Base-by-base conservation (phyloP, 805 yeast species). In the Candida succiphila region DNA sequence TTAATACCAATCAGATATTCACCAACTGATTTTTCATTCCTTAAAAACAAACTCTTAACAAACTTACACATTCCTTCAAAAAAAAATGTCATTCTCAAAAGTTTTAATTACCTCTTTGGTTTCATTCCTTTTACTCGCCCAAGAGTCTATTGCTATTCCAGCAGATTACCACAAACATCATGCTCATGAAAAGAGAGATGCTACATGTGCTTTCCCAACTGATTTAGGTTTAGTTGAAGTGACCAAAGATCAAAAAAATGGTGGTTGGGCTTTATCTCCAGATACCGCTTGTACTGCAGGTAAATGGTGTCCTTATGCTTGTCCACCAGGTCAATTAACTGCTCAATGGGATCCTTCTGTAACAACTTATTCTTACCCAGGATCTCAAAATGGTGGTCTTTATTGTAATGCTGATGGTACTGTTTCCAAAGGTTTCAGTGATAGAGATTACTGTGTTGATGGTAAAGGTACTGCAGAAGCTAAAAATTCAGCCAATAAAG, bases 251-350 rank as follows among this genome's bases (percentile, higher is more conserved):
- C 69, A 75, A 20, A 44, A 54, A 14, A 81, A 80, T 46, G 87
- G 68, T 32, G 95, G 95, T 17, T 87, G 95, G 95, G 95, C 95
- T 32, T 67, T 82, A 71, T 71, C 77, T 44, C 75, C 74, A 32
- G 92, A 82, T 54, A 80, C 77, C 47, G 47, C 64, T 25, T 86
- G 96, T 57, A 54, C 75, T 4, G 65, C 79, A 18, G 94, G 92
- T n/a, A 59, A 65, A 21, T 87, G 77, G 71, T 86, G 95, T 57
- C 95, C 94, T 21, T 87, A 80, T 55, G 95, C 95, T 14, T 86
- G 96, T 53, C 76, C 86, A 14, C 82, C 95, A 27, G 96, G 96
- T 37, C 73, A 82, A 54, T 56, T 86, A 35, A 78, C 80, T 79
- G 83, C 77, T 21, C 96, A 86, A 58, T 86, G 95, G 95, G 92